Evolutionary conservation across 441 rosid genomes (phyloP), one percentile per base, ranked within the genome.

Genomic region (Aquilaria agallochum): DNA sequence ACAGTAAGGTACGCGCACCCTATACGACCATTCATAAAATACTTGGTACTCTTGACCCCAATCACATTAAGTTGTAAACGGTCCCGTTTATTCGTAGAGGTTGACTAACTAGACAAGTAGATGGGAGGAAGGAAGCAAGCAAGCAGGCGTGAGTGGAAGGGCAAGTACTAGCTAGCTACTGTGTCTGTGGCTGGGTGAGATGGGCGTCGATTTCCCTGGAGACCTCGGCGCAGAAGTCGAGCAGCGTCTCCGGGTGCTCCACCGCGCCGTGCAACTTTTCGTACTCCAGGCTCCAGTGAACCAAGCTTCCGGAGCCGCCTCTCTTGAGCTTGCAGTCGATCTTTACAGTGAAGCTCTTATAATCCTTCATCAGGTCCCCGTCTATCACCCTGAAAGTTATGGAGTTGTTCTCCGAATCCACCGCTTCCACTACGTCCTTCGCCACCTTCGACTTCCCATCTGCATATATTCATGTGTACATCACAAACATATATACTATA

Each of bases 361-460:
- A 76, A 45, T 51, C 57, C 31, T 68, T 56, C 74, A 65, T 31
- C 56, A 76, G 47, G 32, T 68, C 67, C 1, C 80, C 76, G 44
- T 72, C 72, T 0, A 72, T 57, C 11, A 60, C 60, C 49, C 59
- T 65, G 57, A 50, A 63, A 5, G 66, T 66, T 0, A 58, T 60
- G 0, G 66, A 62, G 15, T 52, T 62, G 50, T 62, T 77, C 54
- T 65, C 66, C 0, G 69, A 45, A 5, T 77, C 81, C 11, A 77
- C 46, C 0, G 64, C 69, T 44, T 73, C 81, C 0, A 71, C 47
- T 2, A 70, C 27, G 67, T 64, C 71, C 75, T 73, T 77, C 11
- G 65, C 68, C 0, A 11, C 33, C 42, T 59, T 47, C 9, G 68
- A 30, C 67, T 73, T 62, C 48, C 80, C 77, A 57, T 76, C 80